A percentile compares a stretch with the other conserved stretches of the same genome.
Evolutionary conservation across 352 stramenopile genomes (phyloP).

Genomic region (Phytophthora niederhauseri): DNA sequence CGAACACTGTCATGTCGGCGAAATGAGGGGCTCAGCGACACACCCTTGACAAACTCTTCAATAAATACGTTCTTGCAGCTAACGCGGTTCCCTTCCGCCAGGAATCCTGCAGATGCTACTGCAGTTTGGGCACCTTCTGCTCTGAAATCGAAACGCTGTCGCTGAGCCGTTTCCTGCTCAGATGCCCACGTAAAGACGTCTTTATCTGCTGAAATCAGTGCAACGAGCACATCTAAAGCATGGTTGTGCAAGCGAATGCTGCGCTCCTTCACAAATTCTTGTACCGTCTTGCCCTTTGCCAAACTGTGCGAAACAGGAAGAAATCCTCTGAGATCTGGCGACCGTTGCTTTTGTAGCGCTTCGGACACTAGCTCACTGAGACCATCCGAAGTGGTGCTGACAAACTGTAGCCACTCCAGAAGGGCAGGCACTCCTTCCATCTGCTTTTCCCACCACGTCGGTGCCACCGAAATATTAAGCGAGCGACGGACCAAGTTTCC

Average conservation of each 20-base stretch:
- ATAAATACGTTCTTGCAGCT: conserved; percentile 77
- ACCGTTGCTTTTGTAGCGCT: conserved; percentile 58
- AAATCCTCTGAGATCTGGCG: conserved; percentile 42
- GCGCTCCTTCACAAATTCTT: conserved; percentile 45
- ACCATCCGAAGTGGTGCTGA: conserved; percentile 75
- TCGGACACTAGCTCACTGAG: conserved; percentile 74
- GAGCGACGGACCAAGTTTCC: conserved; percentile 62
- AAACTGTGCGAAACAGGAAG: conserved; percentile 35
- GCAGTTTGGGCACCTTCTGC: conserved; percentile 22
- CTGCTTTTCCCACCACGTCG: conserved; percentile 71
- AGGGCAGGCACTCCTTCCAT: conserved; percentile 58
- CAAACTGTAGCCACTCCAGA: conserved; percentile 76
- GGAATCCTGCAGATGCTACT: conserved; percentile 24
- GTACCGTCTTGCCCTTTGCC: conserved; percentile 29
- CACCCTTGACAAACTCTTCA: conserved; percentile 69
- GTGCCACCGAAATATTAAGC: conserved; percentile 74
- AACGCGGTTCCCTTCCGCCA: conserved; percentile 41
- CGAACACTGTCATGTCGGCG: conserved; percentile 62
- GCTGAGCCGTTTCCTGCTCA: conserved; percentile 41
- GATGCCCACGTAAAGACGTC: conserved; percentile 38
- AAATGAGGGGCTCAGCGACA: conserved; percentile 62
- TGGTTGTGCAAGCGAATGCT: conserved; percentile 42
- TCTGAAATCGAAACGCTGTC: conserved; percentile 43
- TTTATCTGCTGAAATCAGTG: conserved; percentile 28
- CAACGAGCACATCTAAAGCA: conserved; percentile 32